Evolutionary conservation across 305 asterid genomes (phyloP).

Genomic region (Rubia tinctorum): DNA sequence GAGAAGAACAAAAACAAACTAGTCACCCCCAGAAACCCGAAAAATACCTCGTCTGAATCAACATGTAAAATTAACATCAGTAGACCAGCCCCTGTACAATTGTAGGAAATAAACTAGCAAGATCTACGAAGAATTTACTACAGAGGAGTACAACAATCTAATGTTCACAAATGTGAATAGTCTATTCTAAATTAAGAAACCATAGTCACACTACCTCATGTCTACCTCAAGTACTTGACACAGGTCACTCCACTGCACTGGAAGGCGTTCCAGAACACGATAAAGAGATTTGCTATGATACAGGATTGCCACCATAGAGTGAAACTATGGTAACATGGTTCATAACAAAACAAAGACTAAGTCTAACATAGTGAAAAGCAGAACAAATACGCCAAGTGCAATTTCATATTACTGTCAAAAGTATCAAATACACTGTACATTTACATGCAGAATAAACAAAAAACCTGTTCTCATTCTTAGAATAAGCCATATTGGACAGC

Average conservation of each 20-base stretch:
- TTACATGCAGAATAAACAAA: slow-evolving; percentile 73
- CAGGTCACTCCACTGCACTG: slow-evolving; percentile 27
- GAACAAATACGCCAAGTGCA: slow-evolving; percentile 26
- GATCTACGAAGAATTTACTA: slow-evolving; percentile 47
- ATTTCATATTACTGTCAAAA: slow-evolving; percentile 33
- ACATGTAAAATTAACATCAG: slow-evolving; percentile 63
- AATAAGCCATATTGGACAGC: slow-evolving; percentile 64
- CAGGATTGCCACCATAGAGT: slow-evolving; percentile 25
- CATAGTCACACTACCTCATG: slow-evolving; percentile 21
- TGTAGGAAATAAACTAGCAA: slow-evolving; percentile 47
- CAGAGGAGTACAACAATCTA: slow-evolving; percentile 21
- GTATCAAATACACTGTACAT: slow-evolving; percentile 43
- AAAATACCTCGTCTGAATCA: slow-evolving; percentile 68
- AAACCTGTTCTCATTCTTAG: slow-evolving; percentile 98
- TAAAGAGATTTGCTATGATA: slow-evolving; percentile 18
- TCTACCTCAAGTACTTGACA: slow-evolving; percentile 21
- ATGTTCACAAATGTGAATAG: slow-evolving; percentile 17
- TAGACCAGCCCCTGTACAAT: slow-evolving; percentile 71
- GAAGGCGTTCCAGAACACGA: slow-evolving; percentile 27
- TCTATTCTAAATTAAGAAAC: slow-evolving; percentile 7
- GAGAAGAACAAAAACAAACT: slow-evolving; percentile 27
- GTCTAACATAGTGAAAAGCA: slow-evolving; percentile 22
- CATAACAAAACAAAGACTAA: slow-evolving; percentile 25
- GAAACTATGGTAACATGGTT: slow-evolving; percentile 24
- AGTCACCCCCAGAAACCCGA: slow-evolving; percentile 45